A percentile compares a stretch with the other conserved stretches of the same genome.
Conservation (phyloP, 2,329 filamentous ascomycete genomes). For the Alternaria panax region DNA sequence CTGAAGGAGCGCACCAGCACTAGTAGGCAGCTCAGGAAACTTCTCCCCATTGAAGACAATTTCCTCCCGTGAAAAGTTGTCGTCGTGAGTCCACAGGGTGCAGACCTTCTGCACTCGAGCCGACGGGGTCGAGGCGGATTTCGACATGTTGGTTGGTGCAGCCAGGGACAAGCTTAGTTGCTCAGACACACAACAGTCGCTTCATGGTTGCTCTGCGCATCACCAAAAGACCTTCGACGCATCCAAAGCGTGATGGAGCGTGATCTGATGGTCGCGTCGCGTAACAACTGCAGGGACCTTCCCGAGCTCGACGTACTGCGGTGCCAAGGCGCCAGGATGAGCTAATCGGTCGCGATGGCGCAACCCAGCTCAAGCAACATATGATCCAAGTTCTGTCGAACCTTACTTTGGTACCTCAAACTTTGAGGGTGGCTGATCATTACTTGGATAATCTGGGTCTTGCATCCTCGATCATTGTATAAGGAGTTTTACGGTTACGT, state of each 20-base stretch:
- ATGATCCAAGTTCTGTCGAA: background rate
- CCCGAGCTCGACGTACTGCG: constrained; percentile 6
- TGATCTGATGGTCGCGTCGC: constrained; percentile 1
- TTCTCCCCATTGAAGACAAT: constrained; percentile 79
- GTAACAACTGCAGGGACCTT: constrained; percentile 1
- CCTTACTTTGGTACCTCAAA: background rate
- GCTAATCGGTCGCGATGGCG: background rate
- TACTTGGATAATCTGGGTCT: too few species aligned
- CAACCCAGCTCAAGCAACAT: background rate
- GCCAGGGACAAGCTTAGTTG: constrained; percentile 6
- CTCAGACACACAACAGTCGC: constrained; percentile 8
- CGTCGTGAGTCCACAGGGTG: constrained; percentile 69
- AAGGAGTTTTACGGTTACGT: too few species aligned
- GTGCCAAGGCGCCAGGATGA: constrained; percentile 10
- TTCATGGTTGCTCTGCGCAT: background rate
- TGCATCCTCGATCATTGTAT: too few species aligned
- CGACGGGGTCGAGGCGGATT: constrained; percentile 32
- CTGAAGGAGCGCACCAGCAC: constrained; percentile 74
- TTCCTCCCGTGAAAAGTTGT: constrained; percentile 78
- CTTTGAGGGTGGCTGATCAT: background rate
- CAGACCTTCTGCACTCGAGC: constrained; percentile 53
- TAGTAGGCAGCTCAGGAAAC: constrained; percentile 68
- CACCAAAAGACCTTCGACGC: background rate
- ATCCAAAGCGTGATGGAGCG: background rate
- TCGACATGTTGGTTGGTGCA: constrained; percentile 35